These are phyloP conservation scores for Clohesyomyces aquaticus DNA, from an alignment of 495 filamentous ascomycete species.

Conservation along the genomic window DNA sequence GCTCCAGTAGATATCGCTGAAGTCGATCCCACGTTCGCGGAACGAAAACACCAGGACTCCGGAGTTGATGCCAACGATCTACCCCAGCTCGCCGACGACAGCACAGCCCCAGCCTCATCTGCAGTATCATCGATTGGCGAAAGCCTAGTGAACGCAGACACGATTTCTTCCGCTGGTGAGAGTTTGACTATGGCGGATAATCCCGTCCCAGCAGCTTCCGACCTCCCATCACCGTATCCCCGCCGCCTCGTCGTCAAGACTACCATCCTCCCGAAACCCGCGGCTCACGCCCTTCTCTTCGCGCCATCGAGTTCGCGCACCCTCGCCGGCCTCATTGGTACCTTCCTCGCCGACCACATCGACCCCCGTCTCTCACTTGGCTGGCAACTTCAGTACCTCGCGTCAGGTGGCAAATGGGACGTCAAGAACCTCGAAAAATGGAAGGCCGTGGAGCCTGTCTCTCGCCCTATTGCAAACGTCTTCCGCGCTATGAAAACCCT, in stretches of 20 bases:
- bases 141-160: conserved; percentile 4
- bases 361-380: conserved; percentile 77
- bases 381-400: conserved; percentile 89
- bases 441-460: conserved; percentile 77
- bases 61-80: conserved; percentile 39
- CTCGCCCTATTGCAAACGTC: conserved; percentile 70
- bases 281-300: conserved; percentile 84
- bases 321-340: conserved; percentile 76
- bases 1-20: conserved; percentile 48
- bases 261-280: conserved; percentile 72
- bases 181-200: conserved; percentile 5
- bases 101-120: neutral
- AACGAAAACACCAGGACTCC: conserved; percentile 33
- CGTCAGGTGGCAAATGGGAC: conserved; percentile 92
- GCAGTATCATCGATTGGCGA: conserved; percentile 4
- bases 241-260: conserved; percentile 31
- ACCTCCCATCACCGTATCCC: conserved; percentile 12
- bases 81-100: conserved; percentile 45
- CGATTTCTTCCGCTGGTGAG: conserved; percentile 3
- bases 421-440: conserved; percentile 96
- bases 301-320: conserved; percentile 74
- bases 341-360: conserved; percentile 74
- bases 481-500: conserved; percentile 90
- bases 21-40: conserved; percentile 16
- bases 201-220: neutral